Evolutionary conservation across 2,329 filamentous ascomycete species (phyloP), one percentile per base, ranked within the genome.

Genomic region (Penicillium sp.): DNA sequence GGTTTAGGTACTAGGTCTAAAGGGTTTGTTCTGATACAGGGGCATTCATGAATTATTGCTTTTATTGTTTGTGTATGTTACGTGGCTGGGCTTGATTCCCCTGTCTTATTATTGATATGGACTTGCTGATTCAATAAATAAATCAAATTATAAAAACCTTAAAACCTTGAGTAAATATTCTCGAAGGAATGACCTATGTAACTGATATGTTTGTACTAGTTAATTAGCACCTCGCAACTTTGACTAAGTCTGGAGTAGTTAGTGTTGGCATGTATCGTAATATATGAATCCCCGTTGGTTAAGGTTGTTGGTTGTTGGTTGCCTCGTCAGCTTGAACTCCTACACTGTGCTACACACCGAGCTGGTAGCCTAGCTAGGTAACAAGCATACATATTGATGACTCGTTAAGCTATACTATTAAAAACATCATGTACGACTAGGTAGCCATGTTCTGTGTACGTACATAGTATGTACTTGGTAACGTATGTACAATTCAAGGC

Each of bases 21-120:
- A 16, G 33, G 33, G 8, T 14, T 38, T n/a, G 35, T 50, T 50
- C 30, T 56, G 42, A 56, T 52, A 52, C 30, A 56, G 48, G n/a
- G 47, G 42, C 23, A 52, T 52, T 35, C n/a, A 56, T 47, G 42
- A 47, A 49, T 50, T 48, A 42, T 52, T 50, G 24, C 48, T 38
- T 24, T 38, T 30, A 8, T 49, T 51, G 26, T 49, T 28, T 49
- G 20, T 30, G 33, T 35, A 51, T 38, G 40, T 52, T 42, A 52
- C 43, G n/a, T 52, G 24, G 30, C 35, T 14, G 23, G 49, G 28
- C 24, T 43, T 20, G 50, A 47, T 53, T 47, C 28, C 20, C 42
- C 26, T 53, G 51, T 47, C 28, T 47, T 47, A 26, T 38, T 43
- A 43, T 14, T 21, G 18, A 35, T 38, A 21, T 43, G 35, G 14